Base-by-base conservation (phyloP, 2,329 filamentous ascomycete species). In the Cadophora luteo-olivacea region DNA sequence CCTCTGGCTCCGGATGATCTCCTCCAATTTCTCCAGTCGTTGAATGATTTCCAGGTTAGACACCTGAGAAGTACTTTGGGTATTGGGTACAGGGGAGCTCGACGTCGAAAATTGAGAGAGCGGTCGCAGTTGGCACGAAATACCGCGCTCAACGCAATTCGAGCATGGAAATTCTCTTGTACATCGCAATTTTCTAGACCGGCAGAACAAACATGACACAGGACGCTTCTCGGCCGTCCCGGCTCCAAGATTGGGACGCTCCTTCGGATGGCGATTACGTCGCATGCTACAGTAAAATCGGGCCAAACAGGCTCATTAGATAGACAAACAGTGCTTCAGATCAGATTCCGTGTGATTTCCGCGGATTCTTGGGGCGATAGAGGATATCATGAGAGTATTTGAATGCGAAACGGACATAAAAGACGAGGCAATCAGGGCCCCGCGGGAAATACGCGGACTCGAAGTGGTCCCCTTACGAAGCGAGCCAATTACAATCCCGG, bases 81-180 rank as follows among this genome's bases (percentile, higher is more conserved):
- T n/a, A 38, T 38, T 3, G 36, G 8, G 36, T 2, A 29, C 25
- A 2, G 29, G 54, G 16, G 54, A 19, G 16, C 14, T 36, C 3
- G 19, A 33, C 7, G 14, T 36, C 11, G 29, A 36, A 32, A 36
- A 29, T 19, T 57, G 54, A n/a, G 7, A 11, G 54, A 29, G 29
- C 9, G 54, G 29, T n/a, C 54, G 54, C 4, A 36, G 4, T 29
- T 57, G 29, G 25, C 29, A 57, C 1, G 32, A 33, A 14, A 57
- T 57, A 12, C 54, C 54, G 14, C 54, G 54, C 29, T 57, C 54
- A 36, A 57, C 29, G n/a, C 54, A 57, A n/a, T 36, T 57, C 7
- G 54, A 57, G 29, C 54, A 57, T 9, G 54, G 54, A 33, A 57
- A 57, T 12, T 57, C 54, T 36, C 54, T 57, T 29, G 54, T 57